A percentile compares a stretch with the other conserved stretches of the same genome.
Evolutionary conservation across 2,329 filamentous ascomycete genomes (phyloP).

Genomic region (Catunica adiposa): DNA sequence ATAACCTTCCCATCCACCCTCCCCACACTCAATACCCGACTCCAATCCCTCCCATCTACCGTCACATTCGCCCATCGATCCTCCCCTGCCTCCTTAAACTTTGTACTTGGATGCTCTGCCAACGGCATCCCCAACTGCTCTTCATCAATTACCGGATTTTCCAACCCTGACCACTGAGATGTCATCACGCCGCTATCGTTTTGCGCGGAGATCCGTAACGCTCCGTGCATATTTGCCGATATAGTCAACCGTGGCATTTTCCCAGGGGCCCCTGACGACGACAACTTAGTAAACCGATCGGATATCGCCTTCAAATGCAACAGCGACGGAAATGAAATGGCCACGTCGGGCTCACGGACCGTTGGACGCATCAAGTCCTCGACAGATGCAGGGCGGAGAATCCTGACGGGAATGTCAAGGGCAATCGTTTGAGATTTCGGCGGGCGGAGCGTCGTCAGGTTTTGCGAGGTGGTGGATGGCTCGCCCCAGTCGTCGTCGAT

Average conservation of each 20-base stretch:
- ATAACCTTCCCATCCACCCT: constrained; percentile 79
- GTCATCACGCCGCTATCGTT: constrained; percentile 76
- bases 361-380: constrained; percentile 86
- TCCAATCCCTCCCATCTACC: constrained; percentile 91
- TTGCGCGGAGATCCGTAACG: constrained; percentile 58
- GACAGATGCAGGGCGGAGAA: constrained; percentile 69
- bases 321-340: constrained; percentile 77
- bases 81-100: constrained; percentile 59
- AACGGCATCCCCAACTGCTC: constrained; percentile 54
- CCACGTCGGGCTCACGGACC: constrained; percentile 79
- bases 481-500: too few species aligned
- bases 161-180: constrained; percentile 69
- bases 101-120: constrained; percentile 65
- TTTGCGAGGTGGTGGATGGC: too few species aligned
- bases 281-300: constrained; percentile 85
- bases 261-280: constrained; percentile 27
- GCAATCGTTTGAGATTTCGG: constrained; percentile 61
- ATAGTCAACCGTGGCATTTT: constrained; percentile 45
- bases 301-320: constrained; percentile 85
- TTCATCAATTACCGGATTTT: constrained; percentile 77
- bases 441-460: too few species aligned
- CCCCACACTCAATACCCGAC: constrained; percentile 80
- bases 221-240: constrained; percentile 87
- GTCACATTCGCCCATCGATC: constrained; percentile 77
- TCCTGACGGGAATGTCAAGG: constrained; percentile 88